Conservation (phyloP, 2,329 filamentous ascomycete genomes). For the Berkeleyomyces basicola region DNA sequence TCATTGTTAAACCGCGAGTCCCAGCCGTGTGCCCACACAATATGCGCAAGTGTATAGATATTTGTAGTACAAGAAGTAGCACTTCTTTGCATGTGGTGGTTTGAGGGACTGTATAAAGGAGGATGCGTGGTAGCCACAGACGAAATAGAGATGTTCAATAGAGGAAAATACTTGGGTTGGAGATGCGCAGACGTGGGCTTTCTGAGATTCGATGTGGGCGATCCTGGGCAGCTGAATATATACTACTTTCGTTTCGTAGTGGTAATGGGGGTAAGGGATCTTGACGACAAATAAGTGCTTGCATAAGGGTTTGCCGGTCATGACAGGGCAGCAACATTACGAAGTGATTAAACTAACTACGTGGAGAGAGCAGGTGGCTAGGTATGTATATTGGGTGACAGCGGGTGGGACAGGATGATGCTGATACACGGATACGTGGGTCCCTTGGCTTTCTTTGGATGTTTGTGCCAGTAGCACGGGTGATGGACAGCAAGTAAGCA, state of each 20-base stretch:
- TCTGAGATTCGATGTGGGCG: too few relatives aligned
- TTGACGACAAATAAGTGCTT: slow-evolving; percentile 6
- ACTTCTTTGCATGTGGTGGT: background rate
- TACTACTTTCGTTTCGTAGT: background rate
- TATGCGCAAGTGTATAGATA: too few relatives aligned
- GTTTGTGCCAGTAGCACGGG: background rate
- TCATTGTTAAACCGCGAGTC: background rate
- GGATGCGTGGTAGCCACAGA: background rate
- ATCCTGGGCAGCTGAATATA: background rate
- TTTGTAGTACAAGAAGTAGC: too few relatives aligned
- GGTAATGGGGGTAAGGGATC: background rate
- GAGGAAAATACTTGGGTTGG: background rate
- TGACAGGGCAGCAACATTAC: background rate
- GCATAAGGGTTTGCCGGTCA: slow-evolving; percentile 13
- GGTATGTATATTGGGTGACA: background rate
- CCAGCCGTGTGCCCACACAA: background rate
- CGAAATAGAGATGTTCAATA: background rate
- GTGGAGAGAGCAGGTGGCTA: background rate
- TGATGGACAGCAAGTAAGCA: background rate
- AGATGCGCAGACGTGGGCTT: background rate
- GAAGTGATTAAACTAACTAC: too few relatives aligned
- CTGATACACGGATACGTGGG: background rate
- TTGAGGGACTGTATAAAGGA: background rate
- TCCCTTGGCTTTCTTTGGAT: background rate
- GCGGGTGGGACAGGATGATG: background rate